Evolutionary conservation across 768 basidiomycete genomes (phyloP), one percentile per base, ranked within the genome.

Genomic region (Lentinula sp.): DNA sequence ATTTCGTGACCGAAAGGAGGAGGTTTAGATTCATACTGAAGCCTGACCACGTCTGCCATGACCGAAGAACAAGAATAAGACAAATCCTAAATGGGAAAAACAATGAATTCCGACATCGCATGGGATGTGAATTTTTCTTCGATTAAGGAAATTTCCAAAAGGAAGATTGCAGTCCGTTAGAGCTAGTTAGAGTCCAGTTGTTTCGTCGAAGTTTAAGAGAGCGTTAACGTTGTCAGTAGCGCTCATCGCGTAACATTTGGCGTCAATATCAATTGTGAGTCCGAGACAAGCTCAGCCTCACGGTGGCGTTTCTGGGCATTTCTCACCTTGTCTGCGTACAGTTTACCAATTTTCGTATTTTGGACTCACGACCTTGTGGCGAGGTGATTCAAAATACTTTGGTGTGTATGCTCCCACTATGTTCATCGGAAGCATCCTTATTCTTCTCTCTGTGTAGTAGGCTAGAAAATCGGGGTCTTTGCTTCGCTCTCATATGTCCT

Each of bases 1-100:
- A 82, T 69, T 5, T 71, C 74, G 65, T 83, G 85, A 0, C 88
- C 88, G 52, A 90, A 88, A 1, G 72, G 12, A 23, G 61, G 61
- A 15, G 57, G 61, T 4, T 41, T 16, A 9, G 55, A 56, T 0
- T 56, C 37, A 23, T 20, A 56, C 4, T 42, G 55, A 16, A 28
- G 37, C n/a, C 13, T 56, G 9, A 43, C 16, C 4, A 51, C 50
- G 13, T n/a, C 3, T 51, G 28, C 50, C 50, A 51, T 51, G 28
- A 48, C 20, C 9, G n/a, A 23, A 46, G 45, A 23, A 46, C 20
- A 9, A 23, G 20, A 8, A 23, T 5, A 20, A n/a, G 18, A 48
- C 28, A 28, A 28, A 28, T 28, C 28, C 28, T 28, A 28, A 3
- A 2, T 28, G 28, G 42, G 7, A 16, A n/a, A n/a, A 43, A 43